Evolutionary conservation across 2,329 filamentous ascomycete species (phyloP), one percentile per base, ranked within the genome.

Genomic region (Aspergillus awamori): DNA sequence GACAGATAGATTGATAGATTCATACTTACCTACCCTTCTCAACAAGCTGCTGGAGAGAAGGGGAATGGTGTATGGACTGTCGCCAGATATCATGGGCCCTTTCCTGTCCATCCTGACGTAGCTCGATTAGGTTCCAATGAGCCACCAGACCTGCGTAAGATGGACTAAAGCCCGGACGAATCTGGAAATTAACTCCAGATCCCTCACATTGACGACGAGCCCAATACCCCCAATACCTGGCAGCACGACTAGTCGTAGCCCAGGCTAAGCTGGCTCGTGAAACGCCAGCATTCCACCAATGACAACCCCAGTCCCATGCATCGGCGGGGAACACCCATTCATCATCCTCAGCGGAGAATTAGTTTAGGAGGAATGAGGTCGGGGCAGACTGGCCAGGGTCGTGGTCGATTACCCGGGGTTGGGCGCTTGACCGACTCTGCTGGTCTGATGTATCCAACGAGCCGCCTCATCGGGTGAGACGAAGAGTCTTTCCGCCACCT

Each of bases 271-370:
- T 51, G 48, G 15, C 30, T 53, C 26, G 57, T 58, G 48, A 58
- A 58, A 53, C 57, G 26, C 48, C 57, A 53, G n/a, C 57, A 45
- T 24, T 39, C 17, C 47, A 53, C 47, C 48, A 52, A 58, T 58
- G 38, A 30, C 17, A 33, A 8, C 38, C 24, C 26, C 33, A 36
- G 57, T n/a, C 43, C 38, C n/a, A 38, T 36, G 38, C 57, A 51
- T 41, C 24, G 57, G 28, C 49, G 22, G 39, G 22, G 36, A 38
- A 47, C 39, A 49, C 11, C 45, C 36, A 33, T 58, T 49, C 43
- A 43, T 58, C 57, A 43, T 58, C 57, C 43, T 53, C 58, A 57
- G 53, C 58, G 58, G 58, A 60, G 58, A 52, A 53, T 60, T 57
- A 45, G 28, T 45, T 36, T 39, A 22, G 43, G 54, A 20, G 10